These are phyloP conservation scores for Backusella tuberculispora DNA, from an alignment of 192 early-diverging fungal genomes.

Conservation along the genomic window DNA sequence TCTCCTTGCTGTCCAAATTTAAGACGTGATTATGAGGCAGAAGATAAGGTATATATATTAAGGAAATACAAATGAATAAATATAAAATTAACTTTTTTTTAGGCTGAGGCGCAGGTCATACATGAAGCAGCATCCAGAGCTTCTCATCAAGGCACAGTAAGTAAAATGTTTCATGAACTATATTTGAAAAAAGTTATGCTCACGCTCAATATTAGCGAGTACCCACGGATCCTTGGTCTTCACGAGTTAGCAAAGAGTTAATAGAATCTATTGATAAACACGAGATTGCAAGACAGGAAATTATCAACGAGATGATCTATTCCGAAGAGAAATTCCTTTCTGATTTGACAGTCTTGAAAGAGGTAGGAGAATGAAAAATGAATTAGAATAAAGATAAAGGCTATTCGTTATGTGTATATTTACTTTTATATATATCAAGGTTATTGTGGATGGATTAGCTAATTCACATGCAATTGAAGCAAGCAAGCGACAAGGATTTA, in stretches of 20 bases:
- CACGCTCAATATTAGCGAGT: not conserved
- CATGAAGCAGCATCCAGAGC: not conserved
- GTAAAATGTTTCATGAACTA: not conserved
- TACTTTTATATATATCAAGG: slow-evolving; percentile 4
- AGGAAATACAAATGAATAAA: not conserved
- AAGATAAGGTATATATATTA: slow-evolving; percentile 3
- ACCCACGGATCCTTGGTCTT: slow-evolving; percentile 66
- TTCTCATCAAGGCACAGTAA: slow-evolving; percentile 12
- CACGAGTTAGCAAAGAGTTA: slow-evolving; percentile 73
- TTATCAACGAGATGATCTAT: slow-evolving; percentile 90
- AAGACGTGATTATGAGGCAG: not conserved
- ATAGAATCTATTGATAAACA: slow-evolving; percentile 68
- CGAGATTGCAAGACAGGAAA: slow-evolving; percentile 90
- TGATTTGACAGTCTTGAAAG: slow-evolving; percentile 84
- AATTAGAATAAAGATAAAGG: not conserved
- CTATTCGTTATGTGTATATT: not conserved
- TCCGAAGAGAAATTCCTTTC: slow-evolving; percentile 92
- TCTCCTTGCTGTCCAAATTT: slow-evolving; percentile 37
- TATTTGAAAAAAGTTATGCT: no score
- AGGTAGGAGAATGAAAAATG: slow-evolving; percentile 51
- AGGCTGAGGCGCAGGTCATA: not conserved
- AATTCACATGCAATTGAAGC: slow-evolving; percentile 25
- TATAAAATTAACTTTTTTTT: not conserved
- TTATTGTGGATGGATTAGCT: slow-evolving; percentile 17
- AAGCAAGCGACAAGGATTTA: slow-evolving; percentile 66